Base-by-base conservation (phyloP, 2,329 filamentous ascomycete genomes). In the Talaromyces funiculosus region DNA sequence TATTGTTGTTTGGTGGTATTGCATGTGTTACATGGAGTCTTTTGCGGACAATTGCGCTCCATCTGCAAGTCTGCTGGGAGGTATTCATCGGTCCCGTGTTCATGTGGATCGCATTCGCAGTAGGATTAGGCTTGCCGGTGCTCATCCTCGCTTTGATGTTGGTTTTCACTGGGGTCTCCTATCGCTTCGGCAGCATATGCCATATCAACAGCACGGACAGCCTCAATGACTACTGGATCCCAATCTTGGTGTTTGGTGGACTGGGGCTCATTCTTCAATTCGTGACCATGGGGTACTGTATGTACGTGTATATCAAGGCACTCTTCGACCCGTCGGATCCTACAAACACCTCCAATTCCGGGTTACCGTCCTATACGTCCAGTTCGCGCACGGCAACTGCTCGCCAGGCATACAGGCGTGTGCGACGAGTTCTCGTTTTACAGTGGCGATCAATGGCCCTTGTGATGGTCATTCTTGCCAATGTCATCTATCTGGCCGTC, bases 21-120 rank as follows among this genome's bases (percentile, higher is more conserved):
- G 84, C 86, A 31, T 90, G 87, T 49, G 85, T 91, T 33, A 86
- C 96, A 74, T 99, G 94, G 93, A 84, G 82, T 83, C 96, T 97
- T 72, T 82, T 97, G 62, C 86, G 94, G 64, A 90, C 93, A 0
- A 78, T 97, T 35, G 96, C 92, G 4, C 87, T 99, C 68, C 94
- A 99, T 75, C 85, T 99, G 26, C 94, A 97, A 75, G 97, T 99
- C 65, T 97, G 92, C 80, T 99, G 94, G 94, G 92, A 97, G 73
- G 83, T 95, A 35, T 86, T 93, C 7, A 90, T 96, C 3, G 94
- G 94, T 40, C 84, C 86, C 47, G 89, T 84, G 68, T 97, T 97
- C 75, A 97, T 97, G 86, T 91, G 90, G 80, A 84, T 85, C 65
- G 87, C 93, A 3, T 86, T 96, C 69, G 82, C 83, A 16, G 78